phyloP scores from a whole-genome alignment of 164 flowering plant species.

The Aristolochia fimbriata region DNA sequence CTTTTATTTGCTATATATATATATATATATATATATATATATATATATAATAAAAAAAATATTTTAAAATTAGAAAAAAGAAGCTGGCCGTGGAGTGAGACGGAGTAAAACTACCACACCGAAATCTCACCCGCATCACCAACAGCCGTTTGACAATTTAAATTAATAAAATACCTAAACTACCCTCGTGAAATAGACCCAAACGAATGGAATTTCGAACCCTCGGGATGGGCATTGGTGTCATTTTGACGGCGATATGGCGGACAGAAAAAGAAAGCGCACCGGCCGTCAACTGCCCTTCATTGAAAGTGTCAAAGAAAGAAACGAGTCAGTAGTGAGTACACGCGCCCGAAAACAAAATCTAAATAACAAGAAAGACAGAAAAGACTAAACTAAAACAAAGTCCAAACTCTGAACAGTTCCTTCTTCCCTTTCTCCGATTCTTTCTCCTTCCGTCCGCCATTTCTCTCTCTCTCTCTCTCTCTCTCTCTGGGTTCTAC shows the following conservation, averaged over 20 bases:
- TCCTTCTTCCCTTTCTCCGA: too few species aligned
- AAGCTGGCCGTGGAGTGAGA: too few species aligned
- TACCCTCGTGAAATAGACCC: neutral
- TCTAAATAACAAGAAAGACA: neutral
- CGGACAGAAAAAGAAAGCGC: neutral
- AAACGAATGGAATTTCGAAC: too few species aligned
- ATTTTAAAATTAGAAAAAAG: too few species aligned
- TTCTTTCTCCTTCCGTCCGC: too few species aligned
- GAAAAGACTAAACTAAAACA: neutral
- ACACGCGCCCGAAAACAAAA: neutral
- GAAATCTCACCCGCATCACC: neutral
- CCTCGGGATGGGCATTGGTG: neutral
- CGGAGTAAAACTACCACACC: conserved; percentile 3
- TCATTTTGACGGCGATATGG: neutral
- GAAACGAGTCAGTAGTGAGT: too few species aligned
- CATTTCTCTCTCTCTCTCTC: too few species aligned
- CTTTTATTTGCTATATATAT: too few species aligned
- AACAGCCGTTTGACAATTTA: neutral
- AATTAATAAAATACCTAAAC: neutral
- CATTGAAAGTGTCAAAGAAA: neutral
- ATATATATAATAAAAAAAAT: too few species aligned
- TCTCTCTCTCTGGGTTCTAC: too few species aligned
- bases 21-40: too few species aligned
- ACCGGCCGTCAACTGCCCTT: neutral
- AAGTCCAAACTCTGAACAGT: too few species aligned